A percentile compares a stretch with the other conserved stretches of the same genome.
Conservation (phyloP, 306 rosid genomes). For the Cajanus cajan region DNA sequence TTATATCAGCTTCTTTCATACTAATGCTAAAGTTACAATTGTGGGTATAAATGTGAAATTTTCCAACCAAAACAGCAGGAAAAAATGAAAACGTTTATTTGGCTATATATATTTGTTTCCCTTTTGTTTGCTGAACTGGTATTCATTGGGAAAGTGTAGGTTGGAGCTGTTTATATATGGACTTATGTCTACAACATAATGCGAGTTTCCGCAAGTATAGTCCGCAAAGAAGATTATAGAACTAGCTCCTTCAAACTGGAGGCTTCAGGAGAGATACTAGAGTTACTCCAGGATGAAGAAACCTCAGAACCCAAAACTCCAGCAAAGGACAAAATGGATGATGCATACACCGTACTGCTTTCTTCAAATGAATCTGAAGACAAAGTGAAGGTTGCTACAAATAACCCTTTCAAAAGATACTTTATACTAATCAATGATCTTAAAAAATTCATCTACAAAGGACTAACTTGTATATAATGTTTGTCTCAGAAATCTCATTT, state of each 20-base stretch:
- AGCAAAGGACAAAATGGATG: conserved; percentile 32
- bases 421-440: neutral
- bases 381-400: conserved; percentile 40
- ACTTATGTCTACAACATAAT: conserved; percentile 79
- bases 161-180: conserved; percentile 73
- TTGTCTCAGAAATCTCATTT: neutral
- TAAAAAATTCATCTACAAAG: neutral
- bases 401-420: neutral
- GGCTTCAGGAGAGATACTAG: conserved; percentile 30
- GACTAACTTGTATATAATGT: neutral
- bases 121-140: conserved; percentile 1
- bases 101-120: neutral
- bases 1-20: conserved; percentile 24
- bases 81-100: neutral
- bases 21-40: neutral
- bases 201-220: conserved; percentile 50
- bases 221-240: conserved; percentile 7
- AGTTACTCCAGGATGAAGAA: conserved; percentile 21
- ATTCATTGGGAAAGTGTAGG: conserved; percentile 44
- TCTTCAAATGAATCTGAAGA: conserved; percentile 33
- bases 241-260: conserved; percentile 20
- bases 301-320: conserved; percentile 35
- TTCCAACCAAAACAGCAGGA: neutral
- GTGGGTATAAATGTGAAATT: neutral
- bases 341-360: conserved; percentile 34